Evolutionary conservation across 345 rosid species (phyloP).

Genomic region (Boechera stricta): DNA sequence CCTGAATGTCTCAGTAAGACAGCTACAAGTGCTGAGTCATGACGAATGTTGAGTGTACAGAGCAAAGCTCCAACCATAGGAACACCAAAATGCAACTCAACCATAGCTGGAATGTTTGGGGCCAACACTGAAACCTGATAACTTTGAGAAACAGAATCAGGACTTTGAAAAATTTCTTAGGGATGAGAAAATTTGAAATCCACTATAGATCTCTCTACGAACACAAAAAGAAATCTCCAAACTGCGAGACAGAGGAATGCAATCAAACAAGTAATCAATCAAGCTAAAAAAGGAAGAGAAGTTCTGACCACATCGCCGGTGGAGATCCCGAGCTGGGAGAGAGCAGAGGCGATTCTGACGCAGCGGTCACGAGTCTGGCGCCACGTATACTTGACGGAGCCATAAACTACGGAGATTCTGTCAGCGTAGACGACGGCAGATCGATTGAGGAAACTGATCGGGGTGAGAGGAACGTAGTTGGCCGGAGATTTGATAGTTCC

Average conservation of each 20-base stretch:
- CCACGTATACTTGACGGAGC: constrained; percentile 62
- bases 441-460: constrained; percentile 63
- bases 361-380: constrained; percentile 64
- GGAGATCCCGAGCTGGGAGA: constrained; percentile 47
- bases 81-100: constrained; percentile 83
- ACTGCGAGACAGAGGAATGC: not conserved
- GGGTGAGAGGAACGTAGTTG: constrained; percentile 64
- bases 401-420: constrained; percentile 59
- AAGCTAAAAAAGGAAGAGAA: not conserved
- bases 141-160: not conserved
- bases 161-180: not conserved
- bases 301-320: constrained; percentile 61
- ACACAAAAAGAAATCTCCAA: not conserved
- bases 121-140: constrained; percentile 68
- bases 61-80: constrained; percentile 87
- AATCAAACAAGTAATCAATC: not conserved
- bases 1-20: constrained; percentile 60
- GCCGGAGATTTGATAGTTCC: constrained; percentile 54
- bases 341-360: constrained; percentile 70
- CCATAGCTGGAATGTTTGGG: constrained; percentile 79
- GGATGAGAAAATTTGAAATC: not conserved
- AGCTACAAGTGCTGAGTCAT: constrained; percentile 67
- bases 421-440: constrained; percentile 60
- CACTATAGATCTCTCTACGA: not conserved
- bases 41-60: constrained; percentile 76